phyloP scores from a whole-genome alignment of 2,329 filamentous ascomycete species.

The Cercospora canescens region DNA sequence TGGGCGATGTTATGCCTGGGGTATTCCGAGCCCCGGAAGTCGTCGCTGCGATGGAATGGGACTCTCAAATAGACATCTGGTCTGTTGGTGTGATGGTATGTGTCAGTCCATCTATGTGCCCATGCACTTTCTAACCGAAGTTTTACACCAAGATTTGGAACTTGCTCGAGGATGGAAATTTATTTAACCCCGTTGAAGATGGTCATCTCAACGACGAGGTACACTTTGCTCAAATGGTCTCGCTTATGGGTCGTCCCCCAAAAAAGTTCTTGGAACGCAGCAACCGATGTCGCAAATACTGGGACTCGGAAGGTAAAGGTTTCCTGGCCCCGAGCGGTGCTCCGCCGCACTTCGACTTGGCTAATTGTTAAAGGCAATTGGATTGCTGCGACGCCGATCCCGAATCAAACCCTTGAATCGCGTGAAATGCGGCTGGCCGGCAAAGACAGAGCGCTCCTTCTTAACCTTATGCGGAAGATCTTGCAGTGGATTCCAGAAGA shows the following conservation, averaged over 20 bases:
- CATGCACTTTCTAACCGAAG: neutral
- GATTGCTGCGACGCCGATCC: conserved; percentile 35
- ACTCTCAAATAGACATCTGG: conserved; percentile 29
- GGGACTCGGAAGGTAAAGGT: conserved; percentile 25
- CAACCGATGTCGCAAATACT: conserved; percentile 29
- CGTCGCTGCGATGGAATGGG: conserved; percentile 26
- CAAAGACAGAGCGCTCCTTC: conserved; percentile 35
- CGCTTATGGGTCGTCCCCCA: conserved; percentile 41
- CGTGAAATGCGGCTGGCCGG: conserved; percentile 31
- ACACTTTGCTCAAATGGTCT: conserved; percentile 36
- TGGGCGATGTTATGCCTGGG: conserved; percentile 29
- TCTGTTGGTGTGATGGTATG: conserved; percentile 32
- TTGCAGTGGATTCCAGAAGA: conserved; percentile 39
- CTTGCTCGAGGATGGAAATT: conserved; percentile 29
- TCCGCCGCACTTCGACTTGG: neutral
- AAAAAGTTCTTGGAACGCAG: conserved; percentile 38
- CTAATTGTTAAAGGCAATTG: conserved; percentile 29
- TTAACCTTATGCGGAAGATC: conserved; percentile 40
- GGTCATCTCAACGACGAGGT: conserved; percentile 19
- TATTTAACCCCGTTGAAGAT: conserved; percentile 24
- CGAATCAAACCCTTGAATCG: conserved; percentile 30
- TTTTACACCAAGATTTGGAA: conserved; percentile 28
- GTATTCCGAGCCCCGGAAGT: conserved; percentile 31
- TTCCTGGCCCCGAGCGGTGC: too few species aligned
- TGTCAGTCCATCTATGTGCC: neutral